phyloP scores from a whole-genome alignment of 1,284 basidiomycete genomes.

The Trametes polyzona region DNA sequence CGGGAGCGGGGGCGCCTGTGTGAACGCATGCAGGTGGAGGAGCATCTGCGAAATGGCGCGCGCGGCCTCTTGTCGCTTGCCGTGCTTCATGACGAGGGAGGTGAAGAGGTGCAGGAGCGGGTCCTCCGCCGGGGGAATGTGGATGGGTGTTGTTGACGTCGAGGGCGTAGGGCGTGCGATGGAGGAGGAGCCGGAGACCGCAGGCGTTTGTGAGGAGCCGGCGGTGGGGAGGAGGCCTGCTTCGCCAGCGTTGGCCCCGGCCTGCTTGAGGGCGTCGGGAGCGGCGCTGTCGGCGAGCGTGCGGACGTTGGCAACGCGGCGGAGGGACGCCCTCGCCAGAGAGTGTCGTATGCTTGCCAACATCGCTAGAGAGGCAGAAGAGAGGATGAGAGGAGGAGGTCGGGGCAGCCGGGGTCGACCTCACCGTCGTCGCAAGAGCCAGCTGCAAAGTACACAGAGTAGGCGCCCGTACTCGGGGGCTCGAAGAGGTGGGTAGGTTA shows the following conservation, averaged over 20 bases:
- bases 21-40: conserved; percentile 72
- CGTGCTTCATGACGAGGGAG: conserved; percentile 67
- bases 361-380: conserved; percentile 7
- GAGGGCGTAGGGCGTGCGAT: background rate
- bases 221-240: background rate
- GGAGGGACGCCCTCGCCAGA: conserved; percentile 7
- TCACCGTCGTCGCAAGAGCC: too few relatives aligned
- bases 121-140: conserved; percentile 76
- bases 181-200: background rate
- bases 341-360: conserved; percentile 14
- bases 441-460: too few relatives aligned
- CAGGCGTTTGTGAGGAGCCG: background rate
- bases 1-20: conserved; percentile 76
- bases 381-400: too few relatives aligned
- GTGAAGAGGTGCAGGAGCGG: conserved; percentile 78
- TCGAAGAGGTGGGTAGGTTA: too few relatives aligned
- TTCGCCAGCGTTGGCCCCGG: conserved; percentile 1
- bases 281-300: conserved; percentile 13
- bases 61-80: conserved; percentile 69
- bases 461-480: too few relatives aligned
- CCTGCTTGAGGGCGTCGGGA: conserved; percentile 1
- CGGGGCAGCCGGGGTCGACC: too few relatives aligned
- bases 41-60: conserved; percentile 65
- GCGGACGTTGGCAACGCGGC: conserved; percentile 12
- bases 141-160: conserved; percentile 20